These are phyloP conservation scores for Gossypium davidsonii DNA, from an alignment of 441 rosid species.

Conservation along the genomic window DNA sequence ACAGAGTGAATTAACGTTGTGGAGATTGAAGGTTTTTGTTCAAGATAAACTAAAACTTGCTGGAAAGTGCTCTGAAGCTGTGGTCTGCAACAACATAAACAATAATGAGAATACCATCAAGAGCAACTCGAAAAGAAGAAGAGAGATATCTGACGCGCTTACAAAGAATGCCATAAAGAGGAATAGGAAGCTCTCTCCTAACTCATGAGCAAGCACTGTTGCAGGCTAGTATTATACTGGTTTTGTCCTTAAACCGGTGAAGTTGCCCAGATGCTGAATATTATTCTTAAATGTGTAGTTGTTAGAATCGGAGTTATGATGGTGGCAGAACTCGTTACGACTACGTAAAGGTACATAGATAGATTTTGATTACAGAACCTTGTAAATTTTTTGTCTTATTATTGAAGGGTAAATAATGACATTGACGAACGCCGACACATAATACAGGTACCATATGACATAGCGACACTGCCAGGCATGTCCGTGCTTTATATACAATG, in stretches of 20 bases:
- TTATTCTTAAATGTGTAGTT: neutral
- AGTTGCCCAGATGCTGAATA: neutral
- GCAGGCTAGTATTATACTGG: neutral
- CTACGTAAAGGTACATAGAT: neutral
- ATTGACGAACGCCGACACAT: too few species aligned
- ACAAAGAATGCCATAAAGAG: slow-evolving; percentile 45
- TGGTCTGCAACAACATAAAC: slow-evolving; percentile 38
- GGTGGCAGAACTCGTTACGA: neutral
- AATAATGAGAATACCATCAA: slow-evolving; percentile 26
- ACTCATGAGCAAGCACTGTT: slow-evolving; percentile 6
- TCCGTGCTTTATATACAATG: too few species aligned
- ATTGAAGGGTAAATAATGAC: neutral
- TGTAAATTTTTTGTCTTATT: neutral
- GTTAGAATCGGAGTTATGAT: neutral
- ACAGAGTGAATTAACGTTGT: slow-evolving; percentile 73
- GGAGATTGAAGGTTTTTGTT: slow-evolving; percentile 88
- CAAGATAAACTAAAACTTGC: slow-evolving; percentile 63
- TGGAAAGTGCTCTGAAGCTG: slow-evolving; percentile 42
- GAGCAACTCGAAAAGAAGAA: slow-evolving; percentile 47
- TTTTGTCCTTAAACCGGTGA: neutral
- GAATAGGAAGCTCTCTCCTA: slow-evolving; percentile 32
- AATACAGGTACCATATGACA: too few species aligned
- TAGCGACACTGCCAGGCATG: too few species aligned
- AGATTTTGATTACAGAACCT: neutral
- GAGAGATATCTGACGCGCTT: slow-evolving; percentile 52